phyloP scores from a whole-genome alignment of 1,284 basidiomycete genomes.

The Papiliotrema laurentii region DNA sequence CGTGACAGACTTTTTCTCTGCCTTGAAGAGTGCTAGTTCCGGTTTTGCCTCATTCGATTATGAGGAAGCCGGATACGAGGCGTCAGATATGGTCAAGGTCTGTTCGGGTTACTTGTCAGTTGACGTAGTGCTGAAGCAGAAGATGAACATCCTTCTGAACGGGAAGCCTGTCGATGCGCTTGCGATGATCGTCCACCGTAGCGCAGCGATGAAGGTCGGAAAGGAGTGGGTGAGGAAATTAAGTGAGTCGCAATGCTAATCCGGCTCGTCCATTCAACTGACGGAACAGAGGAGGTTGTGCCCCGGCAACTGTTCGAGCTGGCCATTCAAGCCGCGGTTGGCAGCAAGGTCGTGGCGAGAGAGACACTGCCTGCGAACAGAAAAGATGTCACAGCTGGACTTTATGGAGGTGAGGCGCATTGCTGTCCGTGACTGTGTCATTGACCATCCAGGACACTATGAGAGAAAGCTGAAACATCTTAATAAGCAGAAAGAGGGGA shows the following conservation, averaged over 20 bases:
- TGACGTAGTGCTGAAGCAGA: too few relatives aligned
- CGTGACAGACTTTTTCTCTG: slow-evolving; percentile 88
- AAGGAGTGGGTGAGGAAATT: slow-evolving; percentile 83
- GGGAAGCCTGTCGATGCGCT: slow-evolving; percentile 82
- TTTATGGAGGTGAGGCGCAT: slow-evolving; percentile 70
- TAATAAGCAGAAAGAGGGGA: slow-evolving; percentile 87
- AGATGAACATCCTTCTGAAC: slow-evolving; percentile 87
- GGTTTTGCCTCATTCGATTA: slow-evolving; percentile 94
- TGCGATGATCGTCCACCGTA: slow-evolving; percentile 75
- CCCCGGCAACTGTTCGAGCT: slow-evolving; percentile 92
- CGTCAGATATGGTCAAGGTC: slow-evolving; percentile 75
- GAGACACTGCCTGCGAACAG: slow-evolving; percentile 80
- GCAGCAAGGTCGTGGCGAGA: slow-evolving; percentile 79
- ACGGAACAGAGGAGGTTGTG: slow-evolving; percentile 69
- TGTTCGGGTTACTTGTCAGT: slow-evolving; percentile 5
- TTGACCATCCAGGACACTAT: slow-evolving; percentile 60
- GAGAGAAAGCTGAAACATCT: slow-evolving; percentile 88
- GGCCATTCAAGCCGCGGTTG: slow-evolving; percentile 73
- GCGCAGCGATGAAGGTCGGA: slow-evolving; percentile 66
- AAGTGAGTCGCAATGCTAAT: slow-evolving; percentile 54
- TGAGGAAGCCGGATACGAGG: slow-evolving; percentile 80
- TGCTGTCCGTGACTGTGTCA: not conserved
- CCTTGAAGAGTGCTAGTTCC: slow-evolving; percentile 75
- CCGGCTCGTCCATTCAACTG: not conserved
- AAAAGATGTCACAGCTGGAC: slow-evolving; percentile 90